Conservation (phyloP, 2,329 filamentous ascomycete species). For the Fusarium liriodendri region DNA sequence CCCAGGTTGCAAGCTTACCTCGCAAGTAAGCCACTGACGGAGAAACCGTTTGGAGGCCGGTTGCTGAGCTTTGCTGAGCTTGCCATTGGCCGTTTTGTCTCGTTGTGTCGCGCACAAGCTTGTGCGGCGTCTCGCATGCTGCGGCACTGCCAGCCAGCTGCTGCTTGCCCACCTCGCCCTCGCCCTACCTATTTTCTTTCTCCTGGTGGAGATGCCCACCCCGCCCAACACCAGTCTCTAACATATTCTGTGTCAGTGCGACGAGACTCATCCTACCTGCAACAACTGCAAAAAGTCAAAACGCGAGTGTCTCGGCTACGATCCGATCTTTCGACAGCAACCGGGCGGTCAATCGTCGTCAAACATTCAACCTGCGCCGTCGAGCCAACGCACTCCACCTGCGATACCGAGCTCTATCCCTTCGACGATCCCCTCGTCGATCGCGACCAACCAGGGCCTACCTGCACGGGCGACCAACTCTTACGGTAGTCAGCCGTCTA, state of each 20-base stretch:
- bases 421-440: constrained; percentile 37
- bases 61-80: constrained; percentile 25
- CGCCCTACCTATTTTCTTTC: constrained; percentile 11
- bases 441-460: constrained; percentile 39
- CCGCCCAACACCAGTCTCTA: constrained; percentile 38
- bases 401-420: constrained; percentile 46
- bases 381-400: constrained; percentile 48
- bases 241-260: constrained; percentile 69
- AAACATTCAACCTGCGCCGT: constrained; percentile 54
- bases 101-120: constrained; percentile 5
- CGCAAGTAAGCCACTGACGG: constrained; percentile 18
- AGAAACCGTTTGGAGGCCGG: constrained; percentile 5
- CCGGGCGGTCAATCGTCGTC: constrained; percentile 79
- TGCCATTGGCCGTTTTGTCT: constrained; percentile 27
- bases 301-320: constrained; percentile 87
- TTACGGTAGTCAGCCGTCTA: constrained; percentile 59
- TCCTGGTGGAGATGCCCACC: constrained; percentile 36
- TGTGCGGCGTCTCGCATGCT: constrained; percentile 13
- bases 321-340: constrained; percentile 84
- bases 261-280: constrained; percentile 94
- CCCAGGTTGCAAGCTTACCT: constrained; percentile 1
- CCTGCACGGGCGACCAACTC: constrained; percentile 50
- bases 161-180: constrained; percentile 6
- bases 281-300: constrained; percentile 91
- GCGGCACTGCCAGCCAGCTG: constrained; percentile 16